Evolutionary conservation across 2,329 filamentous ascomycete genomes (phyloP).

Genomic region (Botrytis fabae): DNA sequence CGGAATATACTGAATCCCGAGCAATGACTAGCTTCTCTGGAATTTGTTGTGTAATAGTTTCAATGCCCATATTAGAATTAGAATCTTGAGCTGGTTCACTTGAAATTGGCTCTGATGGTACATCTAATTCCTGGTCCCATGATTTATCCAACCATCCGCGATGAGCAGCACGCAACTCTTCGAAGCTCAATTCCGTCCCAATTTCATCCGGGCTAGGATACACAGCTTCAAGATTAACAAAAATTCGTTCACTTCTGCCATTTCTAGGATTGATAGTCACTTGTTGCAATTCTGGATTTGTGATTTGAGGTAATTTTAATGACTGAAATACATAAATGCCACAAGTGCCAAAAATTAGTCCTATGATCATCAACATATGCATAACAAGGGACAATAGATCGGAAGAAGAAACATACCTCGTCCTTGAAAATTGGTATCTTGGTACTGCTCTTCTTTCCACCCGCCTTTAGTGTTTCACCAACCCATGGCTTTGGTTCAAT

Average conservation of each 20-base stretch:
- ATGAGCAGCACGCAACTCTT: conserved; percentile 80
- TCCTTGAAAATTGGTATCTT: conserved; percentile 97
- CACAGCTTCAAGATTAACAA: conserved; percentile 80
- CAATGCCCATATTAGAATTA: conserved; percentile 26
- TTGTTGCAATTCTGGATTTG: conserved; percentile 66
- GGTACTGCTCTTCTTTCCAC: conserved; percentile 74
- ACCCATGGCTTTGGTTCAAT: conserved; percentile 86
- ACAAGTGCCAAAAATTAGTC: conserved; percentile 77
- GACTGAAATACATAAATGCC: conserved; percentile 60
- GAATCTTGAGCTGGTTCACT: conserved; percentile 26
- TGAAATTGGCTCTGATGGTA: conserved; percentile 3
- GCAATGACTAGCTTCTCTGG: conserved; percentile 42
- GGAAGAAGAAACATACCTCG: conserved; percentile 68
- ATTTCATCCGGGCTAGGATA: conserved; percentile 76
- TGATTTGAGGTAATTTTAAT: conserved; percentile 47
- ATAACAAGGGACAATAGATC: conserved; percentile 39
- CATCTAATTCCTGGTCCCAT: conserved; percentile 48
- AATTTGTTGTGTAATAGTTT: conserved; percentile 34
- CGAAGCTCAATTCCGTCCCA: conserved; percentile 80
- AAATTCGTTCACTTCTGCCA: conserved; percentile 81
- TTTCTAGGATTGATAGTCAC: conserved; percentile 75
- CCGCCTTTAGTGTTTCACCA: conserved; percentile 85
- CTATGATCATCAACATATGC: conserved; percentile 86
- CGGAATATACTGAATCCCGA: conserved; percentile 47
- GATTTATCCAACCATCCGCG: conserved; percentile 66